These are phyloP conservation scores for Colletotrichum lentis DNA, from an alignment of 2,329 filamentous ascomycete species.

Conservation along the genomic window DNA sequence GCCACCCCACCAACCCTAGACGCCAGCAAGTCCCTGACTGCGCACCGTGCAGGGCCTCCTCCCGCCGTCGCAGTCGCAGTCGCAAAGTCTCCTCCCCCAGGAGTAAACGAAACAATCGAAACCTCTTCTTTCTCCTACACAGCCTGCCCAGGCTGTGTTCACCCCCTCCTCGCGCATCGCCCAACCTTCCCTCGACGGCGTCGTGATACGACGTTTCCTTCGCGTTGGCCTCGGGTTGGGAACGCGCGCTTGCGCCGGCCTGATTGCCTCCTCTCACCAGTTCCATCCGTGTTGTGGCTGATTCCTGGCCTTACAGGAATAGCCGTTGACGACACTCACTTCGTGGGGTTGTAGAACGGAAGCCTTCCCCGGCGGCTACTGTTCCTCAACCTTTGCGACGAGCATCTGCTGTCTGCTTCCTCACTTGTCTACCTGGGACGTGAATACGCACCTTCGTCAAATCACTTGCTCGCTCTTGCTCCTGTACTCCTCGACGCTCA, in stretches of 20 bases:
- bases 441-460: slow-evolving; percentile 10
- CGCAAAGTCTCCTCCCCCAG: slow-evolving; percentile 25
- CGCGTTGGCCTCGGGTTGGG: slow-evolving; percentile 26
- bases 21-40: slow-evolving; percentile 33
- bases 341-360: slow-evolving; percentile 4
- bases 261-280: slow-evolving; percentile 22
- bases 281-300: background rate
- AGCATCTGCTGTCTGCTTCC: slow-evolving; percentile 12
- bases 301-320: background rate
- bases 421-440: slow-evolving; percentile 21
- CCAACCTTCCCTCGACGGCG: slow-evolving; percentile 30
- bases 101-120: slow-evolving; percentile 35
- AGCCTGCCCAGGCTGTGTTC: slow-evolving; percentile 32
- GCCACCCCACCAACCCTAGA: slow-evolving; percentile 18
- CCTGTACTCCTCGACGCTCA: background rate
- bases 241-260: slow-evolving; percentile 37
- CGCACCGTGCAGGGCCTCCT: slow-evolving; percentile 36
- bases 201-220: slow-evolving; percentile 26
- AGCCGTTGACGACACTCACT: slow-evolving; percentile 6
- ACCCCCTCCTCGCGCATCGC: slow-evolving; percentile 33
- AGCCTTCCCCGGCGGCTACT: slow-evolving; percentile 13
- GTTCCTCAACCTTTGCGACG: slow-evolving; percentile 15
- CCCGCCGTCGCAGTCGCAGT: slow-evolving; percentile 16
- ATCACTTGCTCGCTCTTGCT: slow-evolving; percentile 15
- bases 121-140: slow-evolving; percentile 29